Evolutionary conservation across 2,329 filamentous ascomycete genomes (phyloP), one percentile per base, ranked within the genome.

Genomic region (Trichophyton rubrum): DNA sequence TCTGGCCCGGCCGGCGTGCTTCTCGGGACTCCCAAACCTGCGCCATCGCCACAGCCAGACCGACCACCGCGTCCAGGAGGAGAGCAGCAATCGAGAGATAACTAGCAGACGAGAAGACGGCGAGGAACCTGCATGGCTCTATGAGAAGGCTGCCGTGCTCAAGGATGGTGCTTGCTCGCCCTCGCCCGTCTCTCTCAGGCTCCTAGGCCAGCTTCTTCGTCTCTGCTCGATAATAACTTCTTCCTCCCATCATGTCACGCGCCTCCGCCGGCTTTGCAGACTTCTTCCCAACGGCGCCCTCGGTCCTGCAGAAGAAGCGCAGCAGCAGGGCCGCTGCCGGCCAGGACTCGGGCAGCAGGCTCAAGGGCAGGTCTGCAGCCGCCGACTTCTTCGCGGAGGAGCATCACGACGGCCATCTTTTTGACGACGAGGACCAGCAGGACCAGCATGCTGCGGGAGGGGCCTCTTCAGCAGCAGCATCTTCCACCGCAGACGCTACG

Each of bases 281-380:
- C 77, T 93, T 90, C 81, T 91, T 90, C 75, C 88, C 87, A 67
- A 84, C 86, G 72, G 88, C 87, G 71, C 87, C 88, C 67, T 82
- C 83, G 68, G 84, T 83, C 65, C 73, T 80, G 60, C 75, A 77
- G 65, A 72, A 76, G 67, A 77, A 77, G 74, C 75, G 75, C 70
- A 72, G 70, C 65, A 74, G 74, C 40, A 43, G 20, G 33, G 33
- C 33, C 33, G 6, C 9, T 67, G 67, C 70, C 59, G 79, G 81
- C 65, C 80, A 79, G 71, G 82, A 85, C 22, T 2, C 22, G 72
- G 79, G 83, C 71, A 40, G 35, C 40, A 43, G n/a, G 40, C 82
- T 84, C 70, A 85, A 80, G 73, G 78, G 80, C 59, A 77, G 83
- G 77, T 17, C 40, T 2, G n/a, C 40, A 3, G 15, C 15, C n/a